A percentile compares a stretch with the other conserved stretches of the same genome.
These are phyloP conservation scores for Penicillium sumatraense DNA, from an alignment of 2,329 filamentous ascomycete genomes.

Conservation along the genomic window DNA sequence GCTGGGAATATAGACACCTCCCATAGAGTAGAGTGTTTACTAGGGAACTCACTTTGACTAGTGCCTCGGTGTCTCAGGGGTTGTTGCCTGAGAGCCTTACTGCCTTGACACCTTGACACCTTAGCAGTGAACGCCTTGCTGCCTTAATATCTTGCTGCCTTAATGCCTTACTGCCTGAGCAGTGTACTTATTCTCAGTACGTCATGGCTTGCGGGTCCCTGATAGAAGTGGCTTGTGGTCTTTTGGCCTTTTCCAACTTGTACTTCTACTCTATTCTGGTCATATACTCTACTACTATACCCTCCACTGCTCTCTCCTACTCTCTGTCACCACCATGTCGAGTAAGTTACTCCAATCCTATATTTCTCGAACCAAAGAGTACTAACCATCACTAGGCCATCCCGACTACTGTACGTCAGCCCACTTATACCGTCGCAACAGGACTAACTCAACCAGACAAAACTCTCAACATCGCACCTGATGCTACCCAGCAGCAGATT, in stretches of 20 bases:
- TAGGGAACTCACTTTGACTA: no score
- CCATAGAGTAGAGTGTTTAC: no score
- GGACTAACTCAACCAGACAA: conserved; percentile 61
- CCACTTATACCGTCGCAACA: not conserved
- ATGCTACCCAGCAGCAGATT: conserved; percentile 79
- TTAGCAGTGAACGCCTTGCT: no score
- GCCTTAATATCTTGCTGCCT: no score
- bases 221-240: not conserved
- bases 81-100: no score
- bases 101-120: no score
- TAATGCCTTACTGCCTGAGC: not conserved
- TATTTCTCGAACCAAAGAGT: not conserved
- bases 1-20: no score
- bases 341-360: not conserved
- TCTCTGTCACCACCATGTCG: not conserved
- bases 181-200: not conserved
- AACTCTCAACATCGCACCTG: conserved; percentile 73
- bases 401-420: not conserved
- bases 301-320: not conserved
- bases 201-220: not conserved
- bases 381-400: conserved; percentile 14
- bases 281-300: not conserved
- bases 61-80: no score
- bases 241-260: not conserved
- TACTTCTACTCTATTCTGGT: not conserved